A percentile compares a stretch with the other conserved stretches of the same genome.
Evolutionary conservation across 768 basidiomycete species (phyloP).

Genomic region (Tremella yokohamensis): DNA sequence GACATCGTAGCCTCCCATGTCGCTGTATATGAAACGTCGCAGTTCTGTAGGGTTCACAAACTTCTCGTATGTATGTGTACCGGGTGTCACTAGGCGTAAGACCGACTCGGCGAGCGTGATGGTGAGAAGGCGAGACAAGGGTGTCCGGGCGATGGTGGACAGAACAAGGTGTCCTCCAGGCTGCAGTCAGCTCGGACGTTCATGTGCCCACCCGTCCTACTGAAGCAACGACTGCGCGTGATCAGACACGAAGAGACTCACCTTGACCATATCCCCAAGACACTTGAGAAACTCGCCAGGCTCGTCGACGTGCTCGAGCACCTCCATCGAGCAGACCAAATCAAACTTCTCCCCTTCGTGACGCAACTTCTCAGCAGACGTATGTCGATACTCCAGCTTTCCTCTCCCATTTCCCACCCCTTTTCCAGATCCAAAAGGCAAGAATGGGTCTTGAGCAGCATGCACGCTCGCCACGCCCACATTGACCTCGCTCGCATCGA

Average conservation of each 20-base stretch:
- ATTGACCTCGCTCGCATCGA: conserved; percentile 86
- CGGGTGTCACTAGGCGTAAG: conserved; percentile 70
- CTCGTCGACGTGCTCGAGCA: conserved; percentile 94
- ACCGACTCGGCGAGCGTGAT: conserved; percentile 78
- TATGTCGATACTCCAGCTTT: conserved; percentile 64
- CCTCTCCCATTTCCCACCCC: conserved; percentile 8
- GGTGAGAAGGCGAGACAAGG: conserved; percentile 66
- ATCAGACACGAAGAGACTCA: conserved; percentile 49
- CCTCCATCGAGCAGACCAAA: conserved; percentile 95
- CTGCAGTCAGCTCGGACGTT: conserved; percentile 53
- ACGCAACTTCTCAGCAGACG: conserved; percentile 71
- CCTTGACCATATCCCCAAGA: conserved; percentile 82
- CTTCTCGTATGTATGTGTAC: conserved; percentile 90
- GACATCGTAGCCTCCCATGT: conserved; percentile 50
- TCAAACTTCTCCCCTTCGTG: conserved; percentile 67
- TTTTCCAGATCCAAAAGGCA: conserved; percentile 46
- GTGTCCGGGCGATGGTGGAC: conserved; percentile 87
- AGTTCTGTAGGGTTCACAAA: conserved; percentile 85
- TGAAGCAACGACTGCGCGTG: no score
- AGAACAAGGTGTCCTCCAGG: conserved; percentile 94
- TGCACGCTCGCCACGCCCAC: conserved; percentile 79
- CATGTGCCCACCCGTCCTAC: not conserved
- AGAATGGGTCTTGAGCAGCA: conserved; percentile 68
- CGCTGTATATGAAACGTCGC: conserved; percentile 70
- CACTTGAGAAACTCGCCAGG: conserved; percentile 76